Evolutionary conservation across 441 rosid genomes (phyloP).

Genomic region (Raphanus hybrid): DNA sequence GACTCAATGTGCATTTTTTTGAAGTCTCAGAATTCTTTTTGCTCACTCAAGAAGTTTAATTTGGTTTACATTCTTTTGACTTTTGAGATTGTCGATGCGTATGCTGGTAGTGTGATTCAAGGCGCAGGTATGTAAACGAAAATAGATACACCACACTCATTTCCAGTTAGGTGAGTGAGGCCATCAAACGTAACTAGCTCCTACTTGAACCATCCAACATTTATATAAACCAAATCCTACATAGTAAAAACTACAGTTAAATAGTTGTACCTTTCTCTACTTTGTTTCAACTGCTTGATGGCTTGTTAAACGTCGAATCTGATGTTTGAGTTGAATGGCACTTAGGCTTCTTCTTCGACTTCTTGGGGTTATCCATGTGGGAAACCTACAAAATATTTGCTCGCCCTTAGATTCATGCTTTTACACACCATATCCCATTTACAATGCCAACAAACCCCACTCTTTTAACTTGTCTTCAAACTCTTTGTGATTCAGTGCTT

Average conservation of each 20-base stretch:
- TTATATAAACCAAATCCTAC: not conserved
- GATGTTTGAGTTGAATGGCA: conserved; percentile 9
- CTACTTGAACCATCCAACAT: not conserved
- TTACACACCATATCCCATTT: not conserved
- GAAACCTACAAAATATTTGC: conserved; percentile 53
- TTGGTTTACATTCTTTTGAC: too few species aligned
- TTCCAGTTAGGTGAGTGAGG: not conserved
- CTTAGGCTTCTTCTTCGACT: conserved; percentile 45
- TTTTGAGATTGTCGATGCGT: too few species aligned
- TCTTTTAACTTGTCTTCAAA: not conserved
- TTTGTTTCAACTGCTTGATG: conserved; percentile 14
- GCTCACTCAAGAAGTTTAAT: too few species aligned
- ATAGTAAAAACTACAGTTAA: not conserved
- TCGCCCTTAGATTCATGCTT: not conserved
- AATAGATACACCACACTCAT: not conserved
- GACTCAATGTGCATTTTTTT: too few species aligned
- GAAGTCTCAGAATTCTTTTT: too few species aligned
- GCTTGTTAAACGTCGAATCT: conserved; percentile 19
- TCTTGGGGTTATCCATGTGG: conserved; percentile 52
- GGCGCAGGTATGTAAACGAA: not conserved
- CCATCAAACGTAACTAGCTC: not conserved
- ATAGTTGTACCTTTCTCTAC: not conserved
- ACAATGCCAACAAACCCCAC: not conserved
- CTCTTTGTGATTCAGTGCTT: not conserved
- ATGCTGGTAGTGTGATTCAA: too few species aligned